Evolutionary conservation across 768 basidiomycete species (phyloP).

Genomic region (Russula olivacea): DNA sequence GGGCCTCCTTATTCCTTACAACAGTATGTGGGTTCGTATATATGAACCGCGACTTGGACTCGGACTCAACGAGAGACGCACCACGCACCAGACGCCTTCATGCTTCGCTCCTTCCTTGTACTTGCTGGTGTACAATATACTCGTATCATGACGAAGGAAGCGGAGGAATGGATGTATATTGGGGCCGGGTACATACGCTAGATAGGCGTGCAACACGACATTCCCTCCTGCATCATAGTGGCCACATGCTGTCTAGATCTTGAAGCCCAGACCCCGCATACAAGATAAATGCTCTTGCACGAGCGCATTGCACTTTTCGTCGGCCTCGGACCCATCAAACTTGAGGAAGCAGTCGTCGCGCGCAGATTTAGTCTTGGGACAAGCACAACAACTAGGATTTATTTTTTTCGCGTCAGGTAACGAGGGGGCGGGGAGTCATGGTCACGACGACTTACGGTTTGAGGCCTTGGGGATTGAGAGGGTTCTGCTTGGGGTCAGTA

Average conservation of each 20-base stretch:
- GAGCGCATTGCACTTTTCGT: slow-evolving; percentile 74
- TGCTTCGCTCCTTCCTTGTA: neutral
- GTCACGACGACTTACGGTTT: slow-evolving; percentile 72
- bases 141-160: neutral
- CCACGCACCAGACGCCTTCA: neutral
- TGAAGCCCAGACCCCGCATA: slow-evolving; percentile 90
- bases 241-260: slow-evolving; percentile 41
- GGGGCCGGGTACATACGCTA: neutral
- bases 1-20: too few relatives aligned
- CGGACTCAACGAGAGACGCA: neutral
- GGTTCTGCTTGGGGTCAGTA: slow-evolving; percentile 75
- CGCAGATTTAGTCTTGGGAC: slow-evolving; percentile 86
- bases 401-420: neutral
- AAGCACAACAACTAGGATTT: slow-evolving; percentile 80
- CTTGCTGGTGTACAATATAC: neutral
- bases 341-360: slow-evolving; percentile 93
- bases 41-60: neutral
- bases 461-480: slow-evolving; percentile 87
- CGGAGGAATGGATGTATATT: neutral
- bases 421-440: neutral
- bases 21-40: too few relatives aligned
- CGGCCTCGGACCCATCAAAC: slow-evolving; percentile 55
- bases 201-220: neutral
- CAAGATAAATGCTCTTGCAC: slow-evolving; percentile 80
- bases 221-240: neutral